These are phyloP conservation scores for Raddia distichophylla DNA, from an alignment of 176 grass and related monocot species.

Conservation along the genomic window DNA sequence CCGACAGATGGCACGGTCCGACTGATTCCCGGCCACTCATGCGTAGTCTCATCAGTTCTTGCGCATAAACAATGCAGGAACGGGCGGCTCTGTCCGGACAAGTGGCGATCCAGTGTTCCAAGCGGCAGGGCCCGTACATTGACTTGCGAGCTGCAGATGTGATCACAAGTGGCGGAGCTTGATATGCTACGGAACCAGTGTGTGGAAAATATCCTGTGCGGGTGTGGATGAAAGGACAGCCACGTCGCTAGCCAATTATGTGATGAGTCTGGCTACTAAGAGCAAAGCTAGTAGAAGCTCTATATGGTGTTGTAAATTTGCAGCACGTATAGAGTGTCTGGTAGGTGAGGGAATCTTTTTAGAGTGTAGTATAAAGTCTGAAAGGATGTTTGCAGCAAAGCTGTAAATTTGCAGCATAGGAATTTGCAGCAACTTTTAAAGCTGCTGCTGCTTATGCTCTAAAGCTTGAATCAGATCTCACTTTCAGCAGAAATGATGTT, in stretches of 20 bases:
- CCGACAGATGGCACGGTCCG: conserved; percentile 13
- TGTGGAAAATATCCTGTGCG: conserved; percentile 31
- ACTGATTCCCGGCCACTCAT: neutral
- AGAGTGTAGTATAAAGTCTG: too few relatives aligned
- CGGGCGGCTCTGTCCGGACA: conserved; percentile 31
- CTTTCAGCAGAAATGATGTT: conserved; percentile 27
- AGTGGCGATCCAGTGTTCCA: conserved; percentile 21
- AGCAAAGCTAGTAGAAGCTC: too few relatives aligned
- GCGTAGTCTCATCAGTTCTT: neutral
- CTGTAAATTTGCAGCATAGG: too few relatives aligned
- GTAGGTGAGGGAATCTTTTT: too few relatives aligned
- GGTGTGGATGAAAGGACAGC: conserved; percentile 22
- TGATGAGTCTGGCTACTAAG: neutral
- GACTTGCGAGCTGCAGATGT: conserved; percentile 23
- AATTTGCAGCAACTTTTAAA: too few relatives aligned
- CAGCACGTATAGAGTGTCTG: too few relatives aligned
- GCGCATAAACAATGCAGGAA: conserved; percentile 33
- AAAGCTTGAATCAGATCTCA: neutral
- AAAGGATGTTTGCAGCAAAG: too few relatives aligned
- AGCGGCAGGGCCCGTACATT: neutral
- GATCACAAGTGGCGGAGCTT: conserved; percentile 23
- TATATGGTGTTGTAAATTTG: too few relatives aligned
- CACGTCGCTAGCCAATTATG: conserved; percentile 33
- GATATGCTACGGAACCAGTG: conserved; percentile 29
- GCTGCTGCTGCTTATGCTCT: too few relatives aligned